phyloP scores from a whole-genome alignment of 2,329 filamentous ascomycete species.

The Emergomyces orientalis region DNA sequence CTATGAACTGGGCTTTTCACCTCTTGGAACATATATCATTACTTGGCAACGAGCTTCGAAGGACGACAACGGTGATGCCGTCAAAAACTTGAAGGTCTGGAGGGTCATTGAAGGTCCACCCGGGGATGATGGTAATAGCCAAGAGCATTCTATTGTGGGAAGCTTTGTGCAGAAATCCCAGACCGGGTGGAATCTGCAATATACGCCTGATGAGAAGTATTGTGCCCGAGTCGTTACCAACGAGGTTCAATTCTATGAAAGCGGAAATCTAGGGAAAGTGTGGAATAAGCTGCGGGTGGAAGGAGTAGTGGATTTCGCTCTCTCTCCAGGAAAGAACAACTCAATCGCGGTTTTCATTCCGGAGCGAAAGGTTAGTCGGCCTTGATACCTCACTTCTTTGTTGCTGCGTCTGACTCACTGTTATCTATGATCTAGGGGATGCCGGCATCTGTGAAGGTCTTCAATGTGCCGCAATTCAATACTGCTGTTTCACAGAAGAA shows the following conservation, averaged over 20 bases:
- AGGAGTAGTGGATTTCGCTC: conserved; percentile 77
- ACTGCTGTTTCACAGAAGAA: conserved; percentile 88
- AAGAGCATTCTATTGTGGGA: conserved; percentile 65
- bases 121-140: conserved; percentile 41
- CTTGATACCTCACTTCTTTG: conserved; percentile 1
- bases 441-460: conserved; percentile 89
- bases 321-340: conserved; percentile 82
- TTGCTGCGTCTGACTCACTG: conserved; percentile 14
- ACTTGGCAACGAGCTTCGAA: conserved; percentile 93
- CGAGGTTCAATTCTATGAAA: conserved; percentile 95
- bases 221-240: conserved; percentile 93
- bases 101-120: conserved; percentile 61
- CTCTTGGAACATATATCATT: conserved; percentile 81
- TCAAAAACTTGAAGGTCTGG: conserved; percentile 97
- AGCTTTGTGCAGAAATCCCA: conserved; percentile 93
- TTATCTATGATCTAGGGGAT: conserved; percentile 55
- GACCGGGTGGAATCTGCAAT: conserved; percentile 94
- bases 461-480: conserved; percentile 79
- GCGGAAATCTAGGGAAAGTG: conserved; percentile 70
- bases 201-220: conserved; percentile 84
- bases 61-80: conserved; percentile 85
- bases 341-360: conserved; percentile 92
- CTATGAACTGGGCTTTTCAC: conserved; percentile 91
- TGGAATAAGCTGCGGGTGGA: conserved; percentile 95
- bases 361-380: conserved; percentile 68